Evolutionary conservation across 768 basidiomycete species (phyloP), one percentile per base, ranked within the genome.

Genomic region (Trametes meyenii): DNA sequence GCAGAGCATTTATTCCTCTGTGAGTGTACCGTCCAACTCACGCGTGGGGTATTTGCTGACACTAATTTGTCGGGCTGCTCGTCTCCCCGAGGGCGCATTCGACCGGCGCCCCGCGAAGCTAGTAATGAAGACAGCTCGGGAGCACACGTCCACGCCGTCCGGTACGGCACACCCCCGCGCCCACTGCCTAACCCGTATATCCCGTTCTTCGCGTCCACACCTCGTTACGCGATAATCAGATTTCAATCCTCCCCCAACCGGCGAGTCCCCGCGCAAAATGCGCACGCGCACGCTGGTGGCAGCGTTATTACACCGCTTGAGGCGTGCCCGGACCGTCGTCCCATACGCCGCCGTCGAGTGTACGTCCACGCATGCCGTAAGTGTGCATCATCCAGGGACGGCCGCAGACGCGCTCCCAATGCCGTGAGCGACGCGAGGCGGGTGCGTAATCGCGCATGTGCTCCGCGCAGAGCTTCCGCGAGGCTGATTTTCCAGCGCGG

Each of bases 391-490:
- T 14, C 29, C 51, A 5, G 21, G 36, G 16, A 35, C 19, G 38
- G 38, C 21, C 36, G 51, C 44, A 3, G 19, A 29, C 21, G 46
- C 46, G 14, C 24, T 17, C n/a, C 33, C 50, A 24, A 26, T 52
- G 38, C 36, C 38, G 51, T 39, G 51, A 39, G 19, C 29, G 29
- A 19, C 14, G 29, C 11, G 48, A 17, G 7, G 29, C 48, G 29
- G 10, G 48, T 50, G 48, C 48, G 48, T 50, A 50, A 33, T 35
- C 48, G 48, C 29, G 29, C 48, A 50, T 50, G 48, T 50, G 51
- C 26, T 26, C 16, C 12, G 19, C 46, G 24, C 24, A 6, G 29
- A n/a, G 19, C 36, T 36, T 51, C 50, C 17, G 19, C 46, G n/a
- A 38, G 36, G 7, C 51, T 42, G 48, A 50, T 40, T 38, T 23